phyloP scores from a whole-genome alignment of 805 yeast species.

The Scheffersomyces ergatensis region DNA sequence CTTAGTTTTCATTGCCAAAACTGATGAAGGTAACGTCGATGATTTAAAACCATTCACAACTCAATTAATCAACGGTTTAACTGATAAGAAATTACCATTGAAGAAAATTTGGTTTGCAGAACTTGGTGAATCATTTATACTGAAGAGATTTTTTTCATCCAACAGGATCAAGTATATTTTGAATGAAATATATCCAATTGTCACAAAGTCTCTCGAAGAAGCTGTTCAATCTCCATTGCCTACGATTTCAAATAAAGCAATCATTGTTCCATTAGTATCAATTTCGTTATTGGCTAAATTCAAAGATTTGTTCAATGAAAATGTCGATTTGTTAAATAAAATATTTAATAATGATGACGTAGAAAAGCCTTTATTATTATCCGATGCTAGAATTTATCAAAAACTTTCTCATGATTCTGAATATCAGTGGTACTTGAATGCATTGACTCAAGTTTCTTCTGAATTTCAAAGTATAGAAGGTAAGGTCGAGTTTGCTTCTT shows the following conservation, averaged over 20 bases:
- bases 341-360: slow-evolving; percentile 26
- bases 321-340: slow-evolving; percentile 9
- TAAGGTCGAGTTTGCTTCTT: slow-evolving; percentile 35
- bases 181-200: slow-evolving; percentile 17
- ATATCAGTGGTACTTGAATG: slow-evolving; percentile 50
- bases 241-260: slow-evolving; percentile 48
- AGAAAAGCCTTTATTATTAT: slow-evolving; percentile 49
- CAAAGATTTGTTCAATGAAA: slow-evolving; percentile 11
- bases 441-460: slow-evolving; percentile 28
- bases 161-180: slow-evolving; percentile 5
- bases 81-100: slow-evolving; percentile 60
- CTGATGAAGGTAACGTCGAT: slow-evolving; percentile 4
- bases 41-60: slow-evolving; percentile 9
- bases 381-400: slow-evolving; percentile 46
- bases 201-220: slow-evolving; percentile 34
- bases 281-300: slow-evolving; percentile 14
- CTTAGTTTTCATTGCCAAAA: slow-evolving; percentile 18
- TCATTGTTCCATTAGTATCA: slow-evolving; percentile 55
- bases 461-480: slow-evolving; percentile 9
- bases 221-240: slow-evolving; percentile 52
- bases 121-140: slow-evolving; percentile 39
- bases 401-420: slow-evolving; percentile 48
- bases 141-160: too few relatives aligned
- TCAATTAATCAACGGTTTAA: slow-evolving; percentile 55
- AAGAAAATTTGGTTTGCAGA: slow-evolving; percentile 67